Percentiles rank a stretch among this genome's conserved stretches.
These are phyloP conservation scores for Heterobasidion parviporum DNA, from an alignment of 1,284 basidiomycete species.

Conservation along the genomic window DNA sequence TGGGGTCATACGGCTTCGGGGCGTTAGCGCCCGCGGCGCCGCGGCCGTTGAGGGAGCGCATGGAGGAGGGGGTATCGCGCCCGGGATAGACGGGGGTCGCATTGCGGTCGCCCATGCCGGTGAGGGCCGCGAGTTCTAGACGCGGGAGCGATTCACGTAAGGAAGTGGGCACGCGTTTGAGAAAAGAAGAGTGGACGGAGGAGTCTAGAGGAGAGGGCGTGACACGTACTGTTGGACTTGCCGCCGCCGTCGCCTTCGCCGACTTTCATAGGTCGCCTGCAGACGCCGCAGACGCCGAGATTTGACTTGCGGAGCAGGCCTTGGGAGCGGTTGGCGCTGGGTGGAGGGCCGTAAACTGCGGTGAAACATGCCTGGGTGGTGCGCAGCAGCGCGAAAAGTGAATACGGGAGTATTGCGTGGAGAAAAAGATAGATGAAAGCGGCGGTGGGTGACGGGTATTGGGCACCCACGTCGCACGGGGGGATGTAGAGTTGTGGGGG, in stretches of 20 bases:
- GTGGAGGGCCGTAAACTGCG: slow-evolving; percentile 87
- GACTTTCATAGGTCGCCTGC: slow-evolving; percentile 90
- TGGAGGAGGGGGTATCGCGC: slow-evolving; percentile 44
- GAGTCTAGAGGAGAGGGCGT: too few relatives aligned
- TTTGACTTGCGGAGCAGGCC: slow-evolving; percentile 61
- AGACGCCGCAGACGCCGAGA: slow-evolving; percentile 94
- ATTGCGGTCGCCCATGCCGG: slow-evolving; percentile 72
- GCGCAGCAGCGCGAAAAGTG: not conserved
- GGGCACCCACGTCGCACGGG: too few relatives aligned
- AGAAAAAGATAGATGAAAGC: too few relatives aligned
- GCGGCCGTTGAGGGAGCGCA: slow-evolving; percentile 22
- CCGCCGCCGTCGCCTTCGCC: slow-evolving; percentile 66
- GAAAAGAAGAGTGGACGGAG: slow-evolving; percentile 1
- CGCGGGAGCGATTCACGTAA: slow-evolving; percentile 1
- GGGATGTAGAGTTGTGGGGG: too few relatives aligned
- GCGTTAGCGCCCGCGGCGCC: slow-evolving; percentile 17
- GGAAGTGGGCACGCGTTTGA: not conserved
- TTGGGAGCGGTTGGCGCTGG: slow-evolving; percentile 43
- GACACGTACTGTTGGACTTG: slow-evolving; percentile 78
- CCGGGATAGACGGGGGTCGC: slow-evolving; percentile 55
- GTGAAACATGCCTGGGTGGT: slow-evolving; percentile 82
- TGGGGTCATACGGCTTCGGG: slow-evolving; percentile 46
- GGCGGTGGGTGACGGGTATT: too few relatives aligned
- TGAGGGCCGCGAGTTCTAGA: slow-evolving; percentile 78
- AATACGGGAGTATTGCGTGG: too few relatives aligned